These are phyloP conservation scores for Beauveria australis DNA, from an alignment of 2,329 filamentous ascomycete species.

Conservation along the genomic window DNA sequence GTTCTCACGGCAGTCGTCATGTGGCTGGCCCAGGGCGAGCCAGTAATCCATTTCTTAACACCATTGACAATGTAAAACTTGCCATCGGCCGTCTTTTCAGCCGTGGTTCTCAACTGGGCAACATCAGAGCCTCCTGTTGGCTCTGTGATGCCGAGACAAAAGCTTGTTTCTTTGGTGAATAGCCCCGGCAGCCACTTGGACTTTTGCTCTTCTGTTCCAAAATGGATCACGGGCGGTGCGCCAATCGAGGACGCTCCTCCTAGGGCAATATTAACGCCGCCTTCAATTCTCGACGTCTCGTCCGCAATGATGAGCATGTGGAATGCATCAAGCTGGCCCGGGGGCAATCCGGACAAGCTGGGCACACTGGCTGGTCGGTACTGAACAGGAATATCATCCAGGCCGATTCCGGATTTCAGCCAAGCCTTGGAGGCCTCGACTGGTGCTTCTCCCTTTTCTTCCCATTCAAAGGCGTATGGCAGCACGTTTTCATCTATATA, in stretches of 20 bases:
- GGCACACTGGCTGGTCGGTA: constrained; percentile 29
- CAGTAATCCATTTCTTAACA: constrained; percentile 62
- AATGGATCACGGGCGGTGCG: constrained; percentile 53
- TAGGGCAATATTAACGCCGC: constrained; percentile 49
- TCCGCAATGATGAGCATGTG: constrained; percentile 47
- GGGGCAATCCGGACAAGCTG: constrained; percentile 36
- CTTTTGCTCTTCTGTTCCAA: constrained; percentile 51
- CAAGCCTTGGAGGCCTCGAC: constrained; percentile 29
- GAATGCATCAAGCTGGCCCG: constrained; percentile 46
- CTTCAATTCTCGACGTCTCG: constrained; percentile 46
- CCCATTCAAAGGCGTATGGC: constrained; percentile 56
- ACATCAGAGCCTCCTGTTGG: constrained; percentile 56
- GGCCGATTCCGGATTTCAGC: constrained; percentile 30
- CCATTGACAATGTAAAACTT: constrained; percentile 55
- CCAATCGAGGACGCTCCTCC: constrained; percentile 55
- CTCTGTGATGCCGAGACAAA: constrained; percentile 59
- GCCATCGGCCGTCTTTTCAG: constrained; percentile 34
- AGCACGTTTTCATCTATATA: constrained; percentile 53
- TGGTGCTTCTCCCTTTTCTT: constrained; percentile 46
- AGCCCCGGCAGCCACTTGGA: constrained; percentile 49
- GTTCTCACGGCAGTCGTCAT: constrained; percentile 56
- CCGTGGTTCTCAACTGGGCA: constrained; percentile 54
- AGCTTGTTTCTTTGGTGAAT: constrained; percentile 49
- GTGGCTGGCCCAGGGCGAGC: constrained; percentile 51
- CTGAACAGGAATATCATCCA: constrained; percentile 26